These are phyloP conservation scores for Umbilicus rupestris DNA, from an alignment of 164 flowering plant genomes.

Conservation along the genomic window DNA sequence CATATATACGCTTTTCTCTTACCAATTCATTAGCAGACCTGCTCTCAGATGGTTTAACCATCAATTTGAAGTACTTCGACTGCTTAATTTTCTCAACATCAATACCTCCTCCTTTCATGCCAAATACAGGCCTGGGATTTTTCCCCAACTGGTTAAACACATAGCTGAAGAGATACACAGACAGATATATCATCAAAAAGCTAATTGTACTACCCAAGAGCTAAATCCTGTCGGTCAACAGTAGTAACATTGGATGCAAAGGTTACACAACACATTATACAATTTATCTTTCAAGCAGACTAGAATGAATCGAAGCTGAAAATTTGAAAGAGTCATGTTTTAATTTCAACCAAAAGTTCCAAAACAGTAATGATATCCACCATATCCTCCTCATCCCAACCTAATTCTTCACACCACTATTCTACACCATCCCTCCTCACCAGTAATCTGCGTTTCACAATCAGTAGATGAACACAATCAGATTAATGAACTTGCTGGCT, in stretches of 20 bases:
- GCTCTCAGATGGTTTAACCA: conserved; percentile 30
- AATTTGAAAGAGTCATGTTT: no score
- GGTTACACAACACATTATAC: neutral
- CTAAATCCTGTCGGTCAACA: neutral
- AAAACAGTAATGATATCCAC: neutral
- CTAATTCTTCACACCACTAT: neutral
- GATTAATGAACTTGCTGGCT: no score
- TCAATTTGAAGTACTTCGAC: conserved; percentile 52
- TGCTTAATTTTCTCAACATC: conserved; percentile 64
- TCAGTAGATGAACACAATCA: no score
- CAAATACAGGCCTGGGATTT: conserved; percentile 43
- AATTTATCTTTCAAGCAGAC: neutral
- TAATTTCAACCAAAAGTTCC: neutral
- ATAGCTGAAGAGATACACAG: conserved; percentile 31
- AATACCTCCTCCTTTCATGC: conserved; percentile 33
- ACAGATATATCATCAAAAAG: conserved; percentile 11
- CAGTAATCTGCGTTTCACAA: no score
- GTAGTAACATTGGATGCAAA: neutral
- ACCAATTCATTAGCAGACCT: conserved; percentile 26
- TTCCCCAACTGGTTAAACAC: conserved; percentile 63
- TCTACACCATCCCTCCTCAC: neutral
- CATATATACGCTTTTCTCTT: conserved; percentile 11
- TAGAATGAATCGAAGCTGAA: neutral
- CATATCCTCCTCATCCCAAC: neutral
- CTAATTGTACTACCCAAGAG: neutral